phyloP scores from a whole-genome alignment of 2,329 filamentous ascomycete species.

The Talaromyces piceae region DNA sequence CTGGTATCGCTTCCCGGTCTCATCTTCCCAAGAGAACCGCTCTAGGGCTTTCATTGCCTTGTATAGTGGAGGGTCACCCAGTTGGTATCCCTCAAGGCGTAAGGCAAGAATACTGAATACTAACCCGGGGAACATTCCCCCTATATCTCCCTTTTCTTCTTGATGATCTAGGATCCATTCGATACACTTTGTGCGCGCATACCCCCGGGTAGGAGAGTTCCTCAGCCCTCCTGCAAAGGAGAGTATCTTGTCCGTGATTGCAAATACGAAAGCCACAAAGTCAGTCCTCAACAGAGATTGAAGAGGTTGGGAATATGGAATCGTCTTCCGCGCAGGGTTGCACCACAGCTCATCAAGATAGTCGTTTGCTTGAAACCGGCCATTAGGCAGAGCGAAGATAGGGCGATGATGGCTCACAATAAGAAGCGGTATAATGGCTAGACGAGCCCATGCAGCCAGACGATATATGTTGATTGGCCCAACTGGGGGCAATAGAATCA shows the following conservation, averaged over 20 bases:
- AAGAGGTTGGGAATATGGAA: constrained; percentile 12
- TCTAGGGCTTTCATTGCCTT: constrained; percentile 22
- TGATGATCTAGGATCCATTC: neutral
- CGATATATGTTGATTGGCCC: constrained; percentile 25
- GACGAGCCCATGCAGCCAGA: neutral
- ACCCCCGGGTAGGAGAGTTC: neutral
- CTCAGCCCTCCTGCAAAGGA: neutral
- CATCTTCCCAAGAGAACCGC: constrained; percentile 18
- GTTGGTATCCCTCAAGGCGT: neutral
- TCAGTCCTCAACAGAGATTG: neutral
- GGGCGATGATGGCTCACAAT: neutral
- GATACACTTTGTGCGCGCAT: neutral
- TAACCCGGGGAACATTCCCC: neutral
- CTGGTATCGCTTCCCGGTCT: constrained; percentile 23
- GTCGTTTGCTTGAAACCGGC: constrained; percentile 21
- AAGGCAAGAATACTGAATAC: neutral
- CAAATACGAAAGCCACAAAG: neutral
- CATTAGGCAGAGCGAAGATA: neutral
- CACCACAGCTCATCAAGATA: constrained; percentile 29
- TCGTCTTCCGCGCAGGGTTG: constrained; percentile 15
- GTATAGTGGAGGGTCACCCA: constrained; percentile 15
- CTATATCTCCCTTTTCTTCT: neutral
- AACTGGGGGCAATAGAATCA: constrained; percentile 24
- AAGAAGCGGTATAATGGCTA: neutral
- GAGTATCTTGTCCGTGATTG: neutral